Evolutionary conservation across 78 protist species (phyloP).

Genomic region (Neovahlkampfia damariscottae): DNA sequence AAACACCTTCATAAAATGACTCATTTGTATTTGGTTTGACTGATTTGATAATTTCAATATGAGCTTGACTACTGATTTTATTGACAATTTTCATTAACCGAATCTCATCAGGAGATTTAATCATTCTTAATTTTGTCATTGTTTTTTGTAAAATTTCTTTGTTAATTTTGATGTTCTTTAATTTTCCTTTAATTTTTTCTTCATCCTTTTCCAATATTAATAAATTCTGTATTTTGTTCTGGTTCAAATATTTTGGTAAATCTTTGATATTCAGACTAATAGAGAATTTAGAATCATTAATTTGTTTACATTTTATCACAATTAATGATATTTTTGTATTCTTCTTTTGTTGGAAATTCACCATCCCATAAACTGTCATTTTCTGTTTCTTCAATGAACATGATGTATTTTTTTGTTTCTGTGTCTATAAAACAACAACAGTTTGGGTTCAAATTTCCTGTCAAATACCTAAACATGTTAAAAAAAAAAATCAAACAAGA

Average conservation of each 20-base stretch:
- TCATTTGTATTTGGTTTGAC: conserved; percentile 13
- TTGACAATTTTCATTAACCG: neutral
- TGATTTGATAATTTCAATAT: conserved; percentile 11
- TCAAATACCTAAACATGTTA: too few relatives aligned
- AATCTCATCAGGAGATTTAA: conserved; percentile 24
- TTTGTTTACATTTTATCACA: neutral
- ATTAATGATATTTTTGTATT: neutral
- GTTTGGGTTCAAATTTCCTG: too few relatives aligned
- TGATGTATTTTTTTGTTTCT: neutral
- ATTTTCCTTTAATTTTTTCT: neutral
- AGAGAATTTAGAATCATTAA: neutral
- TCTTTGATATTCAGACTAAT: neutral
- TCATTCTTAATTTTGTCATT: conserved; percentile 10
- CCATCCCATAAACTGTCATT: conserved; percentile 6
- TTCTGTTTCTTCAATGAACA: neutral
- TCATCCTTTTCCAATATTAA: neutral
- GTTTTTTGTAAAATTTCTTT: neutral
- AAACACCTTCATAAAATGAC: neutral
- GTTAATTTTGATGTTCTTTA: neutral
- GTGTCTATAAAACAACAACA: too few relatives aligned
- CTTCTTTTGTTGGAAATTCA: neutral
- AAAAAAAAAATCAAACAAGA: too few relatives aligned
- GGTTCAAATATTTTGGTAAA: neutral
- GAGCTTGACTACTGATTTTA: conserved; percentile 17
- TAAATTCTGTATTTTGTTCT: neutral